These are phyloP conservation scores for Solanum medicagineum DNA, from an alignment of 257 asterid species.

Conservation along the genomic window DNA sequence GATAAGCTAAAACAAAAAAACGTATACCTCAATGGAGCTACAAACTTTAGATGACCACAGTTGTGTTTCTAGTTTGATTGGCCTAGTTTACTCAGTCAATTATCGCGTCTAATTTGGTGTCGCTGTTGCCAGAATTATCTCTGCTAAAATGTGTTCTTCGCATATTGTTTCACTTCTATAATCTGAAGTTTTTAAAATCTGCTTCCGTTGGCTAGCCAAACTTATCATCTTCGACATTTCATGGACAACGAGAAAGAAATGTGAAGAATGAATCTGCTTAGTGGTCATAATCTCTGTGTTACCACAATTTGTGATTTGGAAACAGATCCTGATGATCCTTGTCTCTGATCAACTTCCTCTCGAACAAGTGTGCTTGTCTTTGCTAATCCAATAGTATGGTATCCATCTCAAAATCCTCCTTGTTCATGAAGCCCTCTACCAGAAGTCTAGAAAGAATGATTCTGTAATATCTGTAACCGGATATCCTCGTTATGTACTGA, in stretches of 20 bases:
- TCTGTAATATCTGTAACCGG: neutral
- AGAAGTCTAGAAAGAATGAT: neutral
- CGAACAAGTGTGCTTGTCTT: neutral
- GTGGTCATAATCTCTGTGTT: too few relatives aligned
- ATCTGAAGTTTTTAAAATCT: neutral
- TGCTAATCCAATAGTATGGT: neutral
- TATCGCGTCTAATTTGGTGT: neutral
- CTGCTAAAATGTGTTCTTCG: neutral
- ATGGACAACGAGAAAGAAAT: neutral
- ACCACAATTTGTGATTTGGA: too few relatives aligned
- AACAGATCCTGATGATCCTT: neutral
- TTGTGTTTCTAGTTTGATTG: neutral
- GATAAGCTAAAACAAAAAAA: neutral
- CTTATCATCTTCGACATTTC: neutral
- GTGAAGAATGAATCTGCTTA: neutral
- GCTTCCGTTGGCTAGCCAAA: neutral
- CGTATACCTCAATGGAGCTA: neutral
- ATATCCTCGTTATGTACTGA: slow-evolving; percentile 8
- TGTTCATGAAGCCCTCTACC: neutral
- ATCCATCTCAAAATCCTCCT: neutral
- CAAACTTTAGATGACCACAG: neutral
- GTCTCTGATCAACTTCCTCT: neutral
- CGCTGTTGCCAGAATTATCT: neutral
- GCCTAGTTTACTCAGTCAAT: neutral
- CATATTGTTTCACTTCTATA: neutral